Percentiles rank a stretch among this genome's conserved stretches.
Conservation (phyloP, 495 filamentous ascomycete species). For the Penicillium cinerascens region DNA sequence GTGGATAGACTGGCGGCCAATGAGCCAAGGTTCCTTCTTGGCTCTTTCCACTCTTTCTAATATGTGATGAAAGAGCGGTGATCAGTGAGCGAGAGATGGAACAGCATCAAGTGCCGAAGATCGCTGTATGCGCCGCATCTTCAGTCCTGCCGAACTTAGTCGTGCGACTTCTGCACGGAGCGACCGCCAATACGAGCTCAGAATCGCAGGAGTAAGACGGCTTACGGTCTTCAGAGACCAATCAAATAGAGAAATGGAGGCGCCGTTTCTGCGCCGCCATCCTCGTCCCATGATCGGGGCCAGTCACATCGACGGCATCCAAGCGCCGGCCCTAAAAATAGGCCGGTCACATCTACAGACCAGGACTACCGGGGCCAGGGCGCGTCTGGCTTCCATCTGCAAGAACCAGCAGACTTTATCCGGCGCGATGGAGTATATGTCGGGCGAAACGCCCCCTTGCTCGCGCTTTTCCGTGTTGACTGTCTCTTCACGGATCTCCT, state of each 20-base stretch:
- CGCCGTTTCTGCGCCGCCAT: slow-evolving; percentile 20
- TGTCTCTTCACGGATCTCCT: not conserved
- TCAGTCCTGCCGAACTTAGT: slow-evolving; percentile 8
- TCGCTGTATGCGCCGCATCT: slow-evolving; percentile 8
- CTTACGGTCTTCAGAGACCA: slow-evolving; percentile 4
- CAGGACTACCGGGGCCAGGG: slow-evolving; percentile 3
- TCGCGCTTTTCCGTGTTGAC: slow-evolving; percentile 4
- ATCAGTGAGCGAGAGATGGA: not conserved
- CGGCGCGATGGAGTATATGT: slow-evolving; percentile 23
- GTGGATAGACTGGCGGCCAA: not conserved
- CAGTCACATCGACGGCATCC: slow-evolving; percentile 21
- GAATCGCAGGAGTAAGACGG: not conserved
- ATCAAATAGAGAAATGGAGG: slow-evolving; percentile 13
- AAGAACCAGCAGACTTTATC: not conserved
- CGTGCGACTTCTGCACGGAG: slow-evolving; percentile 13
- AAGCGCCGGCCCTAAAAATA: slow-evolving; percentile 26
- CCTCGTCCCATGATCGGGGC: slow-evolving; percentile 12
- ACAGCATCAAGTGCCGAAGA: not conserved
- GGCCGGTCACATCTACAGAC: slow-evolving; percentile 19
- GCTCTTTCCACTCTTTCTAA: not conserved
- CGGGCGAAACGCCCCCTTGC: slow-evolving; percentile 16
- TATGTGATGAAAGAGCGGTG: not conserved
- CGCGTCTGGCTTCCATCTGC: slow-evolving; percentile 8
- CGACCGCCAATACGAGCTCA: slow-evolving; percentile 11
- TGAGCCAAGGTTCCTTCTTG: not conserved